Base-by-base conservation (phyloP, 2,329 filamentous ascomycete genomes). In the Colletotrichum cereale region DNA sequence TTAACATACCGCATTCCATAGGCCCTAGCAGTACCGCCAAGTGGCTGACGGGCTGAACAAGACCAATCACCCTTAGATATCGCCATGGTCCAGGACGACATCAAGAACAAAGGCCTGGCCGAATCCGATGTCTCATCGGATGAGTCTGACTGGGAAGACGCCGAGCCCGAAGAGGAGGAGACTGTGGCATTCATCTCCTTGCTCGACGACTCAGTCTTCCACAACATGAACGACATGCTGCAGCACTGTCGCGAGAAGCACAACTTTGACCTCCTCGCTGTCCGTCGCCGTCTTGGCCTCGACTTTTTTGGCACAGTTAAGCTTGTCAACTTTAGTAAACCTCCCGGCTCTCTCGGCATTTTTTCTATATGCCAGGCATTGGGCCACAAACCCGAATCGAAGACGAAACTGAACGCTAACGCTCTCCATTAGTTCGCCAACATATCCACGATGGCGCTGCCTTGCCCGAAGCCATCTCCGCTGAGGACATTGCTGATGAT, bases 291-390 rank as follows among this genome's bases (percentile, higher is more conserved):
- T 29, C 80, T 89, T 78, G 86, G 83, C 29, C 85, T 95, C 55
- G 92, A 95, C 77, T 94, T 95, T 75, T 87, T 94, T 71, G 92
- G 90, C 36, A 89, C 87, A 71, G 89, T 95, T 76, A 94, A 91
- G 80, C 84, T 95, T 42, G 89, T 95, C 79, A 95, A 95, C 79
- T 94, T 90, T 76, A 81, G 85, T 87, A 71, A 71, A 79, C 62
- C 29, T 26, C 1, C 11, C 42, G 18, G 42, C 29, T 7, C n/a
- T 21, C 2, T 18, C 29, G 40, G 34, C 64, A 66, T 21, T 5
- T 29, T 53, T 11, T 10, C 12, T 21, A 56, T 11, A 52, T 18
- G n/a, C 5, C 7, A 12, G 11, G 34, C 60, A 62, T 50, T 44
- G 16, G 36, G 8, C 14, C 58, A 12, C 8, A 42, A n/a, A 24